Base-by-base conservation (phyloP, 2,329 filamentous ascomycete species). In the Colletotrichum kahawae region DNA sequence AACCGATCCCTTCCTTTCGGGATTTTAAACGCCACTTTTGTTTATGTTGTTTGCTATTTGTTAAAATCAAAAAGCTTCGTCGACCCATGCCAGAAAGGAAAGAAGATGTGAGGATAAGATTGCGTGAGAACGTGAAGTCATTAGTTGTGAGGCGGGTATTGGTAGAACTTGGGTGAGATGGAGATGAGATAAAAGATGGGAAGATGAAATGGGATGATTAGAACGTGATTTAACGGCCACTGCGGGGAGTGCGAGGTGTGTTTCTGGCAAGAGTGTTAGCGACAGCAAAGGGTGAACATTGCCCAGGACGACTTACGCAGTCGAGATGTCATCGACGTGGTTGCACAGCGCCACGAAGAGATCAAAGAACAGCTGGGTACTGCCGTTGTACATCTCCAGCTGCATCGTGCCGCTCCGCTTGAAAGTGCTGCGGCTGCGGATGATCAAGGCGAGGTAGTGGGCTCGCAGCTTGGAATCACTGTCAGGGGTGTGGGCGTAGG, bases 401-500 rank as follows among this genome's bases (percentile, higher is more conserved):
- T 98, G 96, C 95, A 98, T 98, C 5, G 95, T 98, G 70, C 95
- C 95, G 84, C 95, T 98, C 70, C 95, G 90, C 89, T 98, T 98
- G 86, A 98, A 98, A 3, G 95, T 98, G 81, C 91, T 91, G 78
- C 96, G 92, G 79, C 93, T 95, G 78, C 95, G 93, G 82, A 98
- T 97, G 85, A 98, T 98, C 81, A 98, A 92, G 21, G 96, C 95
- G 48, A 98, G 92, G 80, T 98, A 98, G 84, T 98, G 95, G 29
- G 95, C 95, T 74, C 96, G 91, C 69, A 98, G 89, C 84, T 96
- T 96, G n/a, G 94, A 96, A 87, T 98, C 96, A 27, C 89, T 94
- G 82, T 98, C 95, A 4, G 95, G 95, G 0, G 96, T 98, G 85
- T 98, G 92, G 80, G 92, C 92, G 82, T 98, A 98, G 24, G 95